Evolutionary conservation across 1,284 basidiomycete species (phyloP).

Genomic region (Rhodotorula sp.): DNA sequence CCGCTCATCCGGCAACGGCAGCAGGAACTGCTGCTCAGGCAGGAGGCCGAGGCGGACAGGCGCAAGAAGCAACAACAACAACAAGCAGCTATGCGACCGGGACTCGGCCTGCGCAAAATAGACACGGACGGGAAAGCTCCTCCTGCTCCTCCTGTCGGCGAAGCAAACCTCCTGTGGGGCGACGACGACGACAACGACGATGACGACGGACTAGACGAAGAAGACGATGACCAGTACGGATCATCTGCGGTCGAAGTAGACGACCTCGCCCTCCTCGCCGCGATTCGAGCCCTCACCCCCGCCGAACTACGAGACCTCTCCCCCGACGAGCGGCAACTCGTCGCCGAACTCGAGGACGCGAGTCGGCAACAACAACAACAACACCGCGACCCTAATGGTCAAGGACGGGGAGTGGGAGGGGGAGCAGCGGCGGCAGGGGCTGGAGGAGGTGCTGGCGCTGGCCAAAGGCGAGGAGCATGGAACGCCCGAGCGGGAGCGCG

Average conservation of each 20-base stretch:
- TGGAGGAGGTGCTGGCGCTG: background rate
- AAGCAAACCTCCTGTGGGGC: background rate
- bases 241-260: background rate
- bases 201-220: background rate
- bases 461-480: background rate
- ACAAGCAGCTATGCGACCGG: background rate
- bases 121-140: background rate
- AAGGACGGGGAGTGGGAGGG: too few relatives aligned
- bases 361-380: background rate
- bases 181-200: background rate
- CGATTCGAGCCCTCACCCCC: constrained; percentile 5
- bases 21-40: too few relatives aligned
- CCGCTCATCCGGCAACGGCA: too few relatives aligned
- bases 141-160: too few relatives aligned
- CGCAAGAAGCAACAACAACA: background rate
- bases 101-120: background rate
- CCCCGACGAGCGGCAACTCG: constrained; percentile 9
- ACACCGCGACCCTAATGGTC: background rate
- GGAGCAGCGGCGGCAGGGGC: background rate
- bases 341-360: constrained; percentile 1
- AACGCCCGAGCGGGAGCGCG: background rate
- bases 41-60: too few relatives aligned
- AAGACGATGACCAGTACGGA: background rate
- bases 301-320: constrained; percentile 14
- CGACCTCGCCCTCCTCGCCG: constrained; percentile 19